A percentile compares a stretch with the other conserved stretches of the same genome.
These are phyloP conservation scores for Myxozyma udenii DNA, from an alignment of 805 yeast species.

Conservation along the genomic window DNA sequence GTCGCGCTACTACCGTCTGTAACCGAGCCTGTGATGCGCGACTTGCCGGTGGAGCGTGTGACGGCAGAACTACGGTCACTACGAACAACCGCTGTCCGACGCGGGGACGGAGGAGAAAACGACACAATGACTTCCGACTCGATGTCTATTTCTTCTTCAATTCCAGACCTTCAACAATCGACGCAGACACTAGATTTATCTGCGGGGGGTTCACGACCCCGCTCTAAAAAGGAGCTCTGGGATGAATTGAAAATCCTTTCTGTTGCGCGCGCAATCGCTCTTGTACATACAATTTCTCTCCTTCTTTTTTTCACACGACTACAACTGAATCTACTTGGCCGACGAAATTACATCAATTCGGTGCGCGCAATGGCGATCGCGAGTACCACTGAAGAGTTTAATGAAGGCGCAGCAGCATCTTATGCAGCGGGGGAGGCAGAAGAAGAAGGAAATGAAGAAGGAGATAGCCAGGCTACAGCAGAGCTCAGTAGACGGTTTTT, in stretches of 20 bases:
- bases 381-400: not conserved
- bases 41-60: slow-evolving; percentile 67
- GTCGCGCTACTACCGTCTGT: slow-evolving; percentile 78
- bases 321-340: slow-evolving; percentile 83
- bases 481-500: slow-evolving; percentile 68
- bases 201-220: slow-evolving; percentile 24
- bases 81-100: not conserved
- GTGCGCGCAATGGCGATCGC: slow-evolving; percentile 41
- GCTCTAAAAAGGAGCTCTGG: slow-evolving; percentile 74
- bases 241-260: slow-evolving; percentile 71
- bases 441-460: slow-evolving; percentile 28
- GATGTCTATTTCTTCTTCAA: slow-evolving; percentile 13
- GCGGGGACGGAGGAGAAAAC: not conserved
- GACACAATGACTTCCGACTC: slow-evolving; percentile 6
- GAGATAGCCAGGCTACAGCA: no score
- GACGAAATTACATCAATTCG: slow-evolving; percentile 77
- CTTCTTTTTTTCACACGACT: slow-evolving; percentile 75
- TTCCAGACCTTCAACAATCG: not conserved
- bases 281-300: slow-evolving; percentile 64
- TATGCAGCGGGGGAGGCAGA: slow-evolving; percentile 33
- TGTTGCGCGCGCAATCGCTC: slow-evolving; percentile 66
- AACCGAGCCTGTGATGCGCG: slow-evolving; percentile 57
- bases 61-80: slow-evolving; percentile 39
- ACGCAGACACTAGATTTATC: slow-evolving; percentile 19
- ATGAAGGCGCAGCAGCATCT: slow-evolving; percentile 1